A percentile compares a stretch with the other conserved stretches of the same genome.
phyloP scores from a whole-genome alignment of 169 alveolate species.

The Cryptosporidium meleagridis region DNA sequence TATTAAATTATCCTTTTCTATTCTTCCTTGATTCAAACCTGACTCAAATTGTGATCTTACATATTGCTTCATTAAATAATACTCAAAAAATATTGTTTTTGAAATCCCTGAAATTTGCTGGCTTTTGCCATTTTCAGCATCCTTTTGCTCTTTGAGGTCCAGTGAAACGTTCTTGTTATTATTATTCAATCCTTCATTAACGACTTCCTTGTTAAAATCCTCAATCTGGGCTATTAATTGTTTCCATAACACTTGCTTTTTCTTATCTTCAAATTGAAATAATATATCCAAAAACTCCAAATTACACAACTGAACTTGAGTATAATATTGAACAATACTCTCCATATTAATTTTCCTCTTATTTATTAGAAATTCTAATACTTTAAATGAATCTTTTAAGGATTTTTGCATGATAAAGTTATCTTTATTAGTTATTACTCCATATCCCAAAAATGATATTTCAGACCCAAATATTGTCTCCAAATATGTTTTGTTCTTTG shows the following conservation, averaged over 20 bases:
- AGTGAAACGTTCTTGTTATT: background rate
- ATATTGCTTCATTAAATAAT: background rate
- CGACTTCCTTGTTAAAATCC: background rate
- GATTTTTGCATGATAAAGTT: background rate
- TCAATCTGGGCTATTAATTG: background rate
- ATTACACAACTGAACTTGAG: conserved; percentile 30
- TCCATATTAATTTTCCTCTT: background rate
- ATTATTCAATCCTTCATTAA: background rate
- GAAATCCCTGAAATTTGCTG: background rate
- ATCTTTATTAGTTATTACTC: conserved; percentile 2
- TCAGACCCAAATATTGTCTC: conserved; percentile 13
- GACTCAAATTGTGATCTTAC: background rate
- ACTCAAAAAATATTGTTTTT: background rate
- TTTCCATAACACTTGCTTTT: background rate
- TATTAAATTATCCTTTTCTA: background rate
- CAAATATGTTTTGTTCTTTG: conserved; percentile 26
- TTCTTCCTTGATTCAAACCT: background rate
- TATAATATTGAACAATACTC: conserved; percentile 1
- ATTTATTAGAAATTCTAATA: background rate
- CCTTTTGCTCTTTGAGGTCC: background rate
- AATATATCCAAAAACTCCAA: conserved; percentile 25
- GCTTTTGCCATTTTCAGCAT: no score
- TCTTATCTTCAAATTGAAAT: background rate
- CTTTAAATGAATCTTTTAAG: background rate
- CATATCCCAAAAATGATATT: conserved; percentile 11